Percentiles rank a stretch among this genome's conserved stretches.
These are phyloP conservation scores for Leishmania mexicana DNA, from an alignment of 208 protist genomes.

Conservation along the genomic window DNA sequence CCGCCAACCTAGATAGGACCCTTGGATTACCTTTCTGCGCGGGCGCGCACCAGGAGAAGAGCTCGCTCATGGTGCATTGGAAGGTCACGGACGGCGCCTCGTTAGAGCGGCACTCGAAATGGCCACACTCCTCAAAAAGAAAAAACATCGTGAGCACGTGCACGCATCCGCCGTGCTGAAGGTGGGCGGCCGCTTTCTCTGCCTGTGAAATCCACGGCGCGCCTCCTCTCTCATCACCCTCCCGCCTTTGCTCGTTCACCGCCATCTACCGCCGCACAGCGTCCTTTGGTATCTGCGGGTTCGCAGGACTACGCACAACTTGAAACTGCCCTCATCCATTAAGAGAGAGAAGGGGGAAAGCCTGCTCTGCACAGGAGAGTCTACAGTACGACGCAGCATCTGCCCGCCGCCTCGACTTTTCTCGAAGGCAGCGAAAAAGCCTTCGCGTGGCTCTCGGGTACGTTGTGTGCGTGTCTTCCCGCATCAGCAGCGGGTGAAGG, in stretches of 20 bases:
- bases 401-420: neutral
- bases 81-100: no score
- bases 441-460: neutral
- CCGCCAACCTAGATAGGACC: no score
- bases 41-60: no score
- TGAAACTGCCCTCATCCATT: neutral
- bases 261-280: neutral
- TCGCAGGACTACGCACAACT: neutral
- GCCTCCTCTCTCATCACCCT: neutral
- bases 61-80: no score
- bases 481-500: neutral
- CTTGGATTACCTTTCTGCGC: no score
- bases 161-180: no score
- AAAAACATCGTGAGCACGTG: no score
- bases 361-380: neutral
- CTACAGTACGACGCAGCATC: constrained; percentile 22
- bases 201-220: neutral
- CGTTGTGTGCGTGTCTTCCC: neutral
- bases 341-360: neutral
- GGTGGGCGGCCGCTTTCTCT: neutral
- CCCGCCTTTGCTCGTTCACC: neutral
- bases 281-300: neutral
- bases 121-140: no score
- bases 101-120: no score
- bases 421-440: neutral